A percentile compares a stretch with the other conserved stretches of the same genome.
Evolutionary conservation across 2,329 filamentous ascomycete species (phyloP).

Genomic region (Aaosphaeria arxii): DNA sequence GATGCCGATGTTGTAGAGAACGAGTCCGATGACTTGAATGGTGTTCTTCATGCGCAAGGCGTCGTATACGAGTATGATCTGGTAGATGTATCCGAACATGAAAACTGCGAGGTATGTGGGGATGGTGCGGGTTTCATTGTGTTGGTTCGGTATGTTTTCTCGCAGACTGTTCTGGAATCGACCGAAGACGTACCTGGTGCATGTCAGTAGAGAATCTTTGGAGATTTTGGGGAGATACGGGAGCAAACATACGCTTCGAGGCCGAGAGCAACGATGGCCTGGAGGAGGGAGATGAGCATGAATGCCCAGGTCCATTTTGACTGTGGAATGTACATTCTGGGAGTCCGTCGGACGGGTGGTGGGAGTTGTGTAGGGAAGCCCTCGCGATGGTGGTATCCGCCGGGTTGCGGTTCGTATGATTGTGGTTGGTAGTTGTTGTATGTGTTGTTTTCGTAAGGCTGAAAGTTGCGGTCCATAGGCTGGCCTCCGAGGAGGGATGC

Average conservation of each 20-base stretch:
- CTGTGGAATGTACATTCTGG: conserved; percentile 70
- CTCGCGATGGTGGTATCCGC: conserved; percentile 47
- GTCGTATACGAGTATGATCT: conserved; percentile 87
- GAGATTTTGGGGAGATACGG: neutral
- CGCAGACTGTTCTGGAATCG: conserved; percentile 68
- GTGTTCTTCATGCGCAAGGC: conserved; percentile 94
- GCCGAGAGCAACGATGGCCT: conserved; percentile 75
- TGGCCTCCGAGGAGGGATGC: conserved; percentile 59
- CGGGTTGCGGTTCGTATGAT: conserved; percentile 40
- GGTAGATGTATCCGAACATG: conserved; percentile 95
- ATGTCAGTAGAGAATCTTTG: neutral
- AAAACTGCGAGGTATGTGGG: conserved; percentile 95
- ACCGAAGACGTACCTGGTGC: conserved; percentile 77
- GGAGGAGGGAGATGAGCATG: conserved; percentile 67
- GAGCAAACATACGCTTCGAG: conserved; percentile 73
- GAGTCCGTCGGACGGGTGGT: conserved; percentile 28
- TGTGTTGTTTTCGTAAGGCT: conserved; percentile 34
- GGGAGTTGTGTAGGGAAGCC: conserved; percentile 42
- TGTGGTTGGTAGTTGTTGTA: conserved; percentile 4
- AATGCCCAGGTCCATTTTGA: conserved; percentile 89
- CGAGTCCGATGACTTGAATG: conserved; percentile 95
- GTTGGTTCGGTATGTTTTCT: conserved; percentile 37
- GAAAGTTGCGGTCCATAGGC: conserved; percentile 50
- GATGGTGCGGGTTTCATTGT: conserved; percentile 61
- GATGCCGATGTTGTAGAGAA: conserved; percentile 86